Conservation (phyloP, 139 green algal species). For the Gonium pectorale region DNA sequence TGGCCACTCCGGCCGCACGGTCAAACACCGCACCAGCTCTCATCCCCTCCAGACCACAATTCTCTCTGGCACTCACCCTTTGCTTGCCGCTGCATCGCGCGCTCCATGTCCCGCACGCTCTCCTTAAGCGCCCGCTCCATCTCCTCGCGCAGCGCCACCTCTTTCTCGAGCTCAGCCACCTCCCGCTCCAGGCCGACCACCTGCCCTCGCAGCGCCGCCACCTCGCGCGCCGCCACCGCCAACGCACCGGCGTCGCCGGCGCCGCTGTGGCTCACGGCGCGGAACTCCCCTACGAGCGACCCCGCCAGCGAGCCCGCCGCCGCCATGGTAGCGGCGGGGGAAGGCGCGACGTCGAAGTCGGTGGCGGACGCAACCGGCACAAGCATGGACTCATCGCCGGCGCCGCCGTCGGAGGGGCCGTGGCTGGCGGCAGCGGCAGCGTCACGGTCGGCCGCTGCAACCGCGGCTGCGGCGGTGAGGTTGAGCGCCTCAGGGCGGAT, state of each 20-base stretch:
- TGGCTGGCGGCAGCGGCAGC: neutral
- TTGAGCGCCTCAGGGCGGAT: conserved; percentile 7
- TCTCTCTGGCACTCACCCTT: conserved; percentile 42
- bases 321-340: neutral
- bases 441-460: neutral
- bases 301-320: neutral
- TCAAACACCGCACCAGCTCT: too few relatives aligned
- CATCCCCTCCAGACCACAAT: too few relatives aligned
- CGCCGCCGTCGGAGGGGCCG: neutral
- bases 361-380: too few relatives aligned
- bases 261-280: neutral
- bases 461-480: neutral
- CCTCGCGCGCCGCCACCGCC: conserved; percentile 33
- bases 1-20: too few relatives aligned
- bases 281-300: neutral
- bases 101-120: conserved; percentile 62
- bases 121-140: conserved; percentile 73
- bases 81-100: conserved; percentile 35
- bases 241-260: conserved; percentile 10
- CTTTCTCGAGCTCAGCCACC: conserved; percentile 59
- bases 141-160: conserved; percentile 60
- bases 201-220: neutral
- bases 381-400: neutral
- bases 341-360: too few relatives aligned
- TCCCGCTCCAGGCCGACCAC: conserved; percentile 40